Evolutionary conservation across 2,329 filamentous ascomycete species (phyloP).

Genomic region (Aspergillus novofumigatus): DNA sequence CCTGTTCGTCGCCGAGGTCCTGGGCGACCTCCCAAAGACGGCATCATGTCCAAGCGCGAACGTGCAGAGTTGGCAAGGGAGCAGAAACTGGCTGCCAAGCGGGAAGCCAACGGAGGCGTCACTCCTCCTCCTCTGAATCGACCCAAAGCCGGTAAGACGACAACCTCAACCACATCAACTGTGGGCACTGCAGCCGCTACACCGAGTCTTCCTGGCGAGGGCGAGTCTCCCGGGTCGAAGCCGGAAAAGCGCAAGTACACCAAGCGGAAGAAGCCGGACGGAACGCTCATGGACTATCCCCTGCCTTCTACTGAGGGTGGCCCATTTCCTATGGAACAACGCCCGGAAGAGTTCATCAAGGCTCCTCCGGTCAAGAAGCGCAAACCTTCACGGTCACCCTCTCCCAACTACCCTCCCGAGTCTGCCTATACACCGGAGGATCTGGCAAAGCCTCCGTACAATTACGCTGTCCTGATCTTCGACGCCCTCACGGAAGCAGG

Average conservation of each 20-base stretch:
- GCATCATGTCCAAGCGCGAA: constrained; percentile 63
- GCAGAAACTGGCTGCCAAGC: constrained; percentile 47
- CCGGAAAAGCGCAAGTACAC: constrained; percentile 47
- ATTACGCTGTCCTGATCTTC: constrained; percentile 62
- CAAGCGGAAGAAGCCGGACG: constrained; percentile 44
- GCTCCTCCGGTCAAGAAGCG: constrained; percentile 45
- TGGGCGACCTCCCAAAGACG: constrained; percentile 62
- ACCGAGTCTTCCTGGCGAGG: constrained; percentile 30
- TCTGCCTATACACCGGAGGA: constrained; percentile 60
- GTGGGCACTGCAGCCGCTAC: constrained; percentile 1
- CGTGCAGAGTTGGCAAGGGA: constrained; percentile 51
- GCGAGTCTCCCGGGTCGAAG: constrained; percentile 37
- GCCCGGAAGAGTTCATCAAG: constrained; percentile 40
- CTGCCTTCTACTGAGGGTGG: constrained; percentile 41
- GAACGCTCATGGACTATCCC: constrained; percentile 38
- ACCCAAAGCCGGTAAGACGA: constrained; percentile 27
- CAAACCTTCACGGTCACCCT: constrained; percentile 56
- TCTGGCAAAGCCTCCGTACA: constrained; percentile 57
- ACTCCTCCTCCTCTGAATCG: constrained; percentile 35
- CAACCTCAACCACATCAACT: not conserved
- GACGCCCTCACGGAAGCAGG: constrained; percentile 57
- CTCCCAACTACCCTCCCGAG: constrained; percentile 57
- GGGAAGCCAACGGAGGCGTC: constrained; percentile 45
- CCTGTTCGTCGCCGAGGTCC: constrained; percentile 49
- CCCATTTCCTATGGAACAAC: constrained; percentile 34